Percentiles rank a stretch among this genome's conserved stretches.
Evolutionary conservation across 768 basidiomycete species (phyloP).

Genomic region (Imleria badia): DNA sequence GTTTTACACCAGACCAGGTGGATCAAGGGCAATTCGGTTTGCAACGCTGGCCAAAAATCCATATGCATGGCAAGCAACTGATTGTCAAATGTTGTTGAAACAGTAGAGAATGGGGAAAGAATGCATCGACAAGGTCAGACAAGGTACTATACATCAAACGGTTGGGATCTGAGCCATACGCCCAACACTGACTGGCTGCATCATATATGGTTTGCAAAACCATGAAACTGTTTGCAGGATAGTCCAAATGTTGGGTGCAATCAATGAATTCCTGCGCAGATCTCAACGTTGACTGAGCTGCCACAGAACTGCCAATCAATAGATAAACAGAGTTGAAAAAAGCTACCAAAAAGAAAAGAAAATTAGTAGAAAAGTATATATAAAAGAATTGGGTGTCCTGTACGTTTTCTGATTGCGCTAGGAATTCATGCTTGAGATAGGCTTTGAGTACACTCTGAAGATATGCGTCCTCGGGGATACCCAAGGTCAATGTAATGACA

Average conservation of each 20-base stretch:
- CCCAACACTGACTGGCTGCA: neutral
- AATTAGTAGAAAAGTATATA: neutral
- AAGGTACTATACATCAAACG: neutral
- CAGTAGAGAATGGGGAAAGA: neutral
- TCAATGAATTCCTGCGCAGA: neutral
- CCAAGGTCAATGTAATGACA: neutral
- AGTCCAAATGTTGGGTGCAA: neutral
- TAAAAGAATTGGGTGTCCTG: too few species aligned
- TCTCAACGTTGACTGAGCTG: neutral
- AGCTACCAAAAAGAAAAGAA: neutral
- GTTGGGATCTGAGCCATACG: neutral
- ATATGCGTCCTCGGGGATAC: neutral
- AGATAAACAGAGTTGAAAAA: neutral
- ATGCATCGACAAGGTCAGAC: neutral
- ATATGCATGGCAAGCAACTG: neutral
- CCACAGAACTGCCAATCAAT: neutral
- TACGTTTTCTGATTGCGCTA: neutral
- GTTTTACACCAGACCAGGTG: neutral
- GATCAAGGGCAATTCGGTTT: neutral
- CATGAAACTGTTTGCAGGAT: neutral
- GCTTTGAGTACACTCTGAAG: neutral
- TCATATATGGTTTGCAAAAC: neutral
- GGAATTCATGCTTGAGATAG: neutral
- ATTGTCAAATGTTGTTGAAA: neutral
- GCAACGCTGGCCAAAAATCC: neutral